Evolutionary conservation across 805 yeast genomes (phyloP).

Genomic region (Saccharomycopsis oosterbeekiorum): DNA sequence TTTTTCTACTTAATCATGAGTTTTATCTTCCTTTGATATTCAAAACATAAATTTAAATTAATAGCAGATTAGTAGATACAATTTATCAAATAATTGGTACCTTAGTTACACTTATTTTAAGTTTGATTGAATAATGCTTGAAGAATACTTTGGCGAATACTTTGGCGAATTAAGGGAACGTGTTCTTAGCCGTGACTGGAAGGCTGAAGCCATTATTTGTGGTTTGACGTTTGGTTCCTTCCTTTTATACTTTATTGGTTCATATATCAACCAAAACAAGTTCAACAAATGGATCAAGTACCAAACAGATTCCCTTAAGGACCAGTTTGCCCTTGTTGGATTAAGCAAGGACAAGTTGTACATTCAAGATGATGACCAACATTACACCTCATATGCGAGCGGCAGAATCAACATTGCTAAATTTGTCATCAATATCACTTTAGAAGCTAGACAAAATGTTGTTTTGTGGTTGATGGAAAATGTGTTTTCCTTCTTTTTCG

Average conservation of each 20-base stretch:
- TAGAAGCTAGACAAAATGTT: slow-evolving; percentile 74
- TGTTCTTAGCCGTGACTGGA: slow-evolving; percentile 50
- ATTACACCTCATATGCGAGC: slow-evolving; percentile 66
- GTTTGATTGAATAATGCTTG: no score
- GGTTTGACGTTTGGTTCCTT: slow-evolving; percentile 41
- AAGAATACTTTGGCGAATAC: background rate
- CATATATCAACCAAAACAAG: slow-evolving; percentile 41
- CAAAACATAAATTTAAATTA: no score
- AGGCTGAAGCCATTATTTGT: slow-evolving; percentile 52
- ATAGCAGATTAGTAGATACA: no score
- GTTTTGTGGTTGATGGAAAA: slow-evolving; percentile 58
- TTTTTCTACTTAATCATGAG: no score
- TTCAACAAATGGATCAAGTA: slow-evolving; percentile 43
- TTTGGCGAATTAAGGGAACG: slow-evolving; percentile 10
- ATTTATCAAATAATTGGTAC: no score
- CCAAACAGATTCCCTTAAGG: slow-evolving; percentile 42
- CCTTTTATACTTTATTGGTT: slow-evolving; percentile 48
- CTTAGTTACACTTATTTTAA: no score
- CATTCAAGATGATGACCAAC: slow-evolving; percentile 54
- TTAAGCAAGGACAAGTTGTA: slow-evolving; percentile 35
- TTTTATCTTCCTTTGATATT: no score
- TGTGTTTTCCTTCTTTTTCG: slow-evolving; percentile 43
- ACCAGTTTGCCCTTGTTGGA: slow-evolving; percentile 76
- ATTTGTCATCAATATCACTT: slow-evolving; percentile 48
- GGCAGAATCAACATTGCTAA: slow-evolving; percentile 75